Conservation (phyloP, 345 rosid species). For the Salix suchowensis region DNA sequence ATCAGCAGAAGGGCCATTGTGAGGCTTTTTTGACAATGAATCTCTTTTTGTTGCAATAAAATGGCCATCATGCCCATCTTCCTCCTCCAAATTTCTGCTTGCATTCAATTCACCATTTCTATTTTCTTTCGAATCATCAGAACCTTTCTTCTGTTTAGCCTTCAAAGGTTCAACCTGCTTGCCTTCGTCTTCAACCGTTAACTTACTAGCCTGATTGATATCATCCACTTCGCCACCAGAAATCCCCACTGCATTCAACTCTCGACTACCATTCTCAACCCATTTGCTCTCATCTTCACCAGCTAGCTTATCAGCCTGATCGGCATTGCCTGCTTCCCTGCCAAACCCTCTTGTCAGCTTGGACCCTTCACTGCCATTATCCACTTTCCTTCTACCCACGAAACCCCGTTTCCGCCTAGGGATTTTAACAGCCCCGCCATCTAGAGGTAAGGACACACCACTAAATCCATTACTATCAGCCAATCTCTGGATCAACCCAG, state of each 20-base stretch:
- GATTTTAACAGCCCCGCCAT: conserved; percentile 42
- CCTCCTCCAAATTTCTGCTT: conserved; percentile 35
- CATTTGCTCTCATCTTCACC: conserved; percentile 35
- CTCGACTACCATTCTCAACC: conserved; percentile 6
- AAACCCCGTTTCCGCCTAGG: conserved; percentile 86
- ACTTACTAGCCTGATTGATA: conserved; percentile 34
- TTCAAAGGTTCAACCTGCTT: conserved; percentile 29
- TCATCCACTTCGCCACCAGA: conserved; percentile 33
- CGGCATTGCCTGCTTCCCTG: conserved; percentile 31
- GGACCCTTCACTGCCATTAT: conserved; percentile 28
- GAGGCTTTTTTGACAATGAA: conserved; percentile 5
- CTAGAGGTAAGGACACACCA: conserved; percentile 46
- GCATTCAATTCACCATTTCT: conserved; percentile 22
- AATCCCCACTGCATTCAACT: conserved; percentile 33
- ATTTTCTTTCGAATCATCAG: conserved; percentile 35
- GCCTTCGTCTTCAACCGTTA: conserved; percentile 32
- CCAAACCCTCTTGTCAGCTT: neutral
- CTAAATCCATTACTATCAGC: conserved; percentile 35
- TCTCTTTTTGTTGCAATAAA: conserved; percentile 33
- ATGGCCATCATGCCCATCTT: conserved; percentile 30
- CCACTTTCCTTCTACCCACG: conserved; percentile 67
- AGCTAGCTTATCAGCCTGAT: conserved; percentile 29
- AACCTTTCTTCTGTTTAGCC: conserved; percentile 33
- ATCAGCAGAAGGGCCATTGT: neutral
- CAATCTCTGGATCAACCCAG: conserved; percentile 35